Base-by-base conservation (phyloP, 2,329 filamentous ascomycete genomes). In the Colletotrichum spaethianum region DNA sequence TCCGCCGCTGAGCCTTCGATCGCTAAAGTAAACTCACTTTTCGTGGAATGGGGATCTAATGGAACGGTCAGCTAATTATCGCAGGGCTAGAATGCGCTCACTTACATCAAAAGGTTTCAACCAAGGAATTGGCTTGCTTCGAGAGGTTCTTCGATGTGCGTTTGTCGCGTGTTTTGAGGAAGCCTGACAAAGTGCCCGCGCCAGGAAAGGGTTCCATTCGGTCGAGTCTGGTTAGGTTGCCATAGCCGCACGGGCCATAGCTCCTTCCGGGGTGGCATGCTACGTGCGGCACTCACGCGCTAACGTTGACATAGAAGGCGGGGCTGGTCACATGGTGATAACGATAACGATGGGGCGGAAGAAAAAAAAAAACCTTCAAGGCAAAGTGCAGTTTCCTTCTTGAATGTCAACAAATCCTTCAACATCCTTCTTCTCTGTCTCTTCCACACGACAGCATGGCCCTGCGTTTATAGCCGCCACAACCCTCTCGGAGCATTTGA, bases 371-470 rank as follows among this genome's bases (percentile, higher is more conserved):
- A 75, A 69, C 62, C 67, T 72, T 72, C 36, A n/a, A 63, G n/a
- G 33, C 79, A 38, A 76, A 80, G 78, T 80, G 78, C 79, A 78
- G 78, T 78, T 80, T 79, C 78, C 75, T 38, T 20, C 75, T 33
- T 20, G 23, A 28, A 23, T 50, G 40, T 44, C 59, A 64, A 44
- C 33, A 68, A 55, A 46, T 11, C 44, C 14, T 55, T 60, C 38
- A 20, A 80, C 78, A 77, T 33, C 20, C 2, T 52, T 63, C 18
- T 52, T 68, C 68, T 74, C 52, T 23, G 20, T 38, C 42, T 59
- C 28, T 20, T 28, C 18, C 31, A 56, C 57, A 46, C 16, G 69
- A 69, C 69, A 72, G 59, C 14, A 63, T 72, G 69, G 59, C 65
- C 26, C 44, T 63, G 69, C 56, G 18, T 68, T 63, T 63, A 63